Evolutionary conservation across 306 rosid genomes (phyloP), one percentile per base, ranked within the genome.

Genomic region (Malus sylvestris): DNA sequence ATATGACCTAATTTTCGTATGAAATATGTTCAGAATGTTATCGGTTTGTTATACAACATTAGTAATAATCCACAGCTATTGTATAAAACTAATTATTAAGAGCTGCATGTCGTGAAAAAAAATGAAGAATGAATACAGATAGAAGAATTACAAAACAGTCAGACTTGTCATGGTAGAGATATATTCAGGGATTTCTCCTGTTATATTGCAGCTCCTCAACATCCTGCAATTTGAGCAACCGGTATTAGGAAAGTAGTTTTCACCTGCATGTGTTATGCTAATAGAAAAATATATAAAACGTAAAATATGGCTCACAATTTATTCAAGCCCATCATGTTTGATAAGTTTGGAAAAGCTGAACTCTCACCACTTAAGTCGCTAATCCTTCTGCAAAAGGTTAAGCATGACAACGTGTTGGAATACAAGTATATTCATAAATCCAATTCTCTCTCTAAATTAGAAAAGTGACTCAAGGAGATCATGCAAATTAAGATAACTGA

Each of bases 381-480:
- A 60, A 83, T 71, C 63, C 81, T 71, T 72, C 86, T 83, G 75
- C 72, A 75, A 33, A 29, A 60, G 74, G 57, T 83, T 55, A 46
- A 45, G 23, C 62, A 68, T 53, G n/a, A 61, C 6, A 42, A 62
- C 16, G 15, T 32, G 8, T 25, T 44, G 27, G 25, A 20, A 22
- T 42, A 25, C 20, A 79, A 60, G 62, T 66, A 32, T 57, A 12
- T 66, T 12, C 2, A n/a, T 57, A n/a, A 18, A 6, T 12, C 20
- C 53, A 9, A 22, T 44, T 15, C 19, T 16, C 2, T 20, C 3
- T 15, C 13, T 63, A 11, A 72, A 25, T 8, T 35, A 5, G 19
- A 64, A 68, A 30, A 62, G 46, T 7, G 51, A 23, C 14, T 59
- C 68, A 13, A 10, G 25, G 44, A 62, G 22, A 55, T 53, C 2